phyloP scores from a whole-genome alignment of 2,329 filamentous ascomycete genomes.

The Alternaria metachromatica region DNA sequence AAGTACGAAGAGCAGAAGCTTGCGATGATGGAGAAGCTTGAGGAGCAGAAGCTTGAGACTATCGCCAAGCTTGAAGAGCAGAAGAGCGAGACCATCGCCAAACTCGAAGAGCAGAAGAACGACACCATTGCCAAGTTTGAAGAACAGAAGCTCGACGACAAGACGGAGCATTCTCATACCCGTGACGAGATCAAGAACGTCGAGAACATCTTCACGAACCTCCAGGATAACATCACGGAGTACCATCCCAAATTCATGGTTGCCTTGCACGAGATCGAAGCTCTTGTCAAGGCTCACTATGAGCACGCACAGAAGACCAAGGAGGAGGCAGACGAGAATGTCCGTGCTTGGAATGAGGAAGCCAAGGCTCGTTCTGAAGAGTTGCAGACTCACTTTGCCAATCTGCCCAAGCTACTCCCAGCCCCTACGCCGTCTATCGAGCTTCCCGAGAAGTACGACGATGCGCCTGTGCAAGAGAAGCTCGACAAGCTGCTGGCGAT shows the following conservation, averaged over 20 bases:
- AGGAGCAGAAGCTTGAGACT: constrained; percentile 68
- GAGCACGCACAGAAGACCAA: constrained; percentile 76
- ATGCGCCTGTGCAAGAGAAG: constrained; percentile 63
- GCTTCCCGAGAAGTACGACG: constrained; percentile 59
- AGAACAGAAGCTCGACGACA: constrained; percentile 76
- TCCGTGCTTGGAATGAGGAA: constrained; percentile 52
- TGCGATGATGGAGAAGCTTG: constrained; percentile 75
- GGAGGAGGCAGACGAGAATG: constrained; percentile 53
- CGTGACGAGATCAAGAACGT: constrained; percentile 81
- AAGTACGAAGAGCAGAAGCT: constrained; percentile 80
- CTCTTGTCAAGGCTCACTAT: constrained; percentile 83
- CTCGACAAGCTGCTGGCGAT: constrained; percentile 62
- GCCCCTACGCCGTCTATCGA: constrained; percentile 56
- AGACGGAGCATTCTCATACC: constrained; percentile 81
- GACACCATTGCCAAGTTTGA: constrained; percentile 73
- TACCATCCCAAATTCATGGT: constrained; percentile 89
- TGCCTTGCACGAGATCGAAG: constrained; percentile 82
- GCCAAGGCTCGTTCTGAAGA: constrained; percentile 53
- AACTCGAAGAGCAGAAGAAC: constrained; percentile 77
- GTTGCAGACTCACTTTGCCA: constrained; percentile 49
- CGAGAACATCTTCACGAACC: constrained; percentile 72
- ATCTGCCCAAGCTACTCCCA: constrained; percentile 55
- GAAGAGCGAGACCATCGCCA: constrained; percentile 74
- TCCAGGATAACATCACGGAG: constrained; percentile 81
- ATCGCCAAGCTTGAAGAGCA: constrained; percentile 74